Conservation (phyloP, 345 rosid species). For the Luvunga scandens region DNA sequence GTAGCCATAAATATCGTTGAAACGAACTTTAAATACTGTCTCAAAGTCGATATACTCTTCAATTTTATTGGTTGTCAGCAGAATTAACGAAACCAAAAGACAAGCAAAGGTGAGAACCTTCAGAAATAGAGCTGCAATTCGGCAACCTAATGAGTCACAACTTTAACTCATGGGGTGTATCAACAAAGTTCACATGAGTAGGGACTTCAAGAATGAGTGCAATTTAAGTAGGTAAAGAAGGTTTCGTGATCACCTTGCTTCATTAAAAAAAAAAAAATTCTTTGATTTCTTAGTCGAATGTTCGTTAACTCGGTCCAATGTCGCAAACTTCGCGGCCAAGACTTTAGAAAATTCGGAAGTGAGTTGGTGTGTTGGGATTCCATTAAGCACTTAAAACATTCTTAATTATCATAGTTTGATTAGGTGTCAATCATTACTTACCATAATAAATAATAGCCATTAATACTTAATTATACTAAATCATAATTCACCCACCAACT, state of each 20-base stretch:
- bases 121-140: background rate
- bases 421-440: background rate
- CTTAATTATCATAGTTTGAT: background rate
- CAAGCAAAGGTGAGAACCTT: conserved; percentile 6
- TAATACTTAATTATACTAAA: background rate
- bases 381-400: background rate
- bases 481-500: background rate
- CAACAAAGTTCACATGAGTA: too few species aligned
- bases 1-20: conserved; percentile 25
- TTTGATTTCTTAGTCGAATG: too few species aligned
- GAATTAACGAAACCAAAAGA: conserved; percentile 9
- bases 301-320: background rate
- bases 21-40: background rate
- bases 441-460: too few species aligned
- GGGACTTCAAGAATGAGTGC: too few species aligned
- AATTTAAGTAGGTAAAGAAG: too few species aligned
- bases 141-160: background rate
- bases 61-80: conserved; percentile 7
- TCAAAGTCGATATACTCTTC: background rate
- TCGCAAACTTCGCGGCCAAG: too few species aligned
- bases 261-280: too few species aligned
- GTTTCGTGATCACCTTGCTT: too few species aligned
- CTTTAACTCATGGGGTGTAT: too few species aligned
- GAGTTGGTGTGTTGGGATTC: background rate
- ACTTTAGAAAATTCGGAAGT: background rate